Evolutionary conservation across 139 green algal genomes (phyloP).

Genomic region (Klebsormidium nitens): DNA sequence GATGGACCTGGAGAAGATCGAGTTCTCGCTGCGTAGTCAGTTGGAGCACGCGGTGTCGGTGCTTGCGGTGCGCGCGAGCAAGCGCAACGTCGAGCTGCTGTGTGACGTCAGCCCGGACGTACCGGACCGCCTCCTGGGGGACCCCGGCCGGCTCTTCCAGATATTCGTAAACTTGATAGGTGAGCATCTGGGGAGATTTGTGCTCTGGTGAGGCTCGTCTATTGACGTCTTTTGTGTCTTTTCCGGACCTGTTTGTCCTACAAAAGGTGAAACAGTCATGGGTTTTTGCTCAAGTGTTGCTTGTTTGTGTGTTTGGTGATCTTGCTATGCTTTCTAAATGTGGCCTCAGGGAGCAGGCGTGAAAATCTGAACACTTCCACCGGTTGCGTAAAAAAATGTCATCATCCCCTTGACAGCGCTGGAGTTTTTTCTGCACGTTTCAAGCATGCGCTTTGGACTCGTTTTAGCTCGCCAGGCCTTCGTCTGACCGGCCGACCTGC

Average conservation of each 20-base stretch:
- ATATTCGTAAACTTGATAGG: constrained; percentile 34
- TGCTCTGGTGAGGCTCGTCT: too few relatives aligned
- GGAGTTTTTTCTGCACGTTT: neutral
- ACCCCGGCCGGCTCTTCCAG: constrained; percentile 26
- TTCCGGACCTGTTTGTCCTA: neutral
- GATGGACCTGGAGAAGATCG: constrained; percentile 27
- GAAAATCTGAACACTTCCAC: too few relatives aligned
- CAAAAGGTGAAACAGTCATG: too few relatives aligned
- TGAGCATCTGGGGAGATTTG: neutral
- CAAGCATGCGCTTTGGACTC: too few relatives aligned
- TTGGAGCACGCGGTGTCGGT: constrained; percentile 30
- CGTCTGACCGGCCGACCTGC: too few relatives aligned
- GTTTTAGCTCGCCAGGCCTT: too few relatives aligned
- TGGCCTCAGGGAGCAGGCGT: too few relatives aligned
- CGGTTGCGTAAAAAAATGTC: too few relatives aligned
- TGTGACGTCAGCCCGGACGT: neutral
- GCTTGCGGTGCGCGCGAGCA: constrained; percentile 12
- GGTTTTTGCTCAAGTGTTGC: too few relatives aligned
- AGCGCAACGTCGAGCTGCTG: constrained; percentile 16
- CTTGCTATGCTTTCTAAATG: too few relatives aligned
- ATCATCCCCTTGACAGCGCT: neutral
- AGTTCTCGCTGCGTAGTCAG: constrained; percentile 28
- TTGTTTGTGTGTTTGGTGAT: too few relatives aligned
- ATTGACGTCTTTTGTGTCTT: neutral
- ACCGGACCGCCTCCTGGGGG: constrained; percentile 16